phyloP scores from a whole-genome alignment of 371 early-diverging fungal genomes.

The Mucor racemosus region DNA sequence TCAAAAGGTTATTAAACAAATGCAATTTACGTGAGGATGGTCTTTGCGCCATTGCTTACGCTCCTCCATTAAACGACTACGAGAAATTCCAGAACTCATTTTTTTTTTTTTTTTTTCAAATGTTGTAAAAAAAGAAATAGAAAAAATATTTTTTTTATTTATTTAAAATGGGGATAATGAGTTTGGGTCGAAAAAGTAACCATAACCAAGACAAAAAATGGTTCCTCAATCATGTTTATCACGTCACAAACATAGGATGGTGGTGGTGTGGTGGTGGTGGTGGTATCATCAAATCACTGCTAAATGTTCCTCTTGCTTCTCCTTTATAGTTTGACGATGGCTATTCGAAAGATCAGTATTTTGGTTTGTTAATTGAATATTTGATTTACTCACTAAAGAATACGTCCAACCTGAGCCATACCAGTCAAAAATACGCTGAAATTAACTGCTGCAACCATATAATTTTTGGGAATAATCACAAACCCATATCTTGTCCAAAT shows the following conservation, averaged over 20 bases:
- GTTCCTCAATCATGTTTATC: background rate
- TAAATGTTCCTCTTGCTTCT: background rate
- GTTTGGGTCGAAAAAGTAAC: background rate
- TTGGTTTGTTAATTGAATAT: background rate
- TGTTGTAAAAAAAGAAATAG: slow-evolving; percentile 8
- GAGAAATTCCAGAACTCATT: slow-evolving; percentile 77
- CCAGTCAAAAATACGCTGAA: slow-evolving; percentile 89
- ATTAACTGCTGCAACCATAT: slow-evolving; percentile 81
- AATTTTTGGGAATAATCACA: slow-evolving; percentile 89
- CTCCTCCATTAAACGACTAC: slow-evolving; percentile 88
- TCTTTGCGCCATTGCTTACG: slow-evolving; percentile 98
- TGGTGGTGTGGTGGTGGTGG: background rate
- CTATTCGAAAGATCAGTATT: slow-evolving; percentile 5
- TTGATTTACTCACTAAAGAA: slow-evolving; percentile 52
- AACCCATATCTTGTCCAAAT: slow-evolving; percentile 93
- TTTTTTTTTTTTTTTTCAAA: slow-evolving; percentile 14
- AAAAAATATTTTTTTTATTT: background rate
- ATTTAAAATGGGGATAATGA: background rate
- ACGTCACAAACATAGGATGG: background rate
- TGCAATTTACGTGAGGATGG: slow-evolving; percentile 79
- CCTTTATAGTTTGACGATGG: slow-evolving; percentile 24
- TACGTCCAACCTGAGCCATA: slow-evolving; percentile 66
- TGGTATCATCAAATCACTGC: slow-evolving; percentile 4
- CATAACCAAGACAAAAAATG: background rate
- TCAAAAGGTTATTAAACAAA: background rate